phyloP scores from a whole-genome alignment of 805 yeast genomes.

The Pichia nakasei region DNA sequence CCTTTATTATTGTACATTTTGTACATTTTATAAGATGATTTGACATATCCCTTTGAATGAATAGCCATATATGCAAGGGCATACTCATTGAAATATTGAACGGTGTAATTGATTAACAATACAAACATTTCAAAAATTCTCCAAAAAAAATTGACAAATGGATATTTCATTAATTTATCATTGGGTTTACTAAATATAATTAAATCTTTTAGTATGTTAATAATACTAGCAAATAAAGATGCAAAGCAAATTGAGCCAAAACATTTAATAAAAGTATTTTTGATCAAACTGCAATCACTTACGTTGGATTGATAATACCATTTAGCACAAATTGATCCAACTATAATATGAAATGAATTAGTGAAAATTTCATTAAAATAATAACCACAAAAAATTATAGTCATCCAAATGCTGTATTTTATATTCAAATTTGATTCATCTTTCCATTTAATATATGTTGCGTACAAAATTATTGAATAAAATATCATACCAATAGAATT shows the following conservation, averaged over 20 bases:
- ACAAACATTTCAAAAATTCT: slow-evolving; percentile 1
- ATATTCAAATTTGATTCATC: slow-evolving; percentile 7
- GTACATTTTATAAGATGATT: slow-evolving; percentile 74
- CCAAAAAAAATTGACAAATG: slow-evolving; percentile 1
- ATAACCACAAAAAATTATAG: slow-evolving; percentile 74
- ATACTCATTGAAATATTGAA: slow-evolving; percentile 56
- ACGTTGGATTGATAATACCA: slow-evolving; percentile 76
- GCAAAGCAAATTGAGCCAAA: slow-evolving; percentile 89
- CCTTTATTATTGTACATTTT: slow-evolving; percentile 67
- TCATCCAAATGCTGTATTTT: slow-evolving; percentile 44
- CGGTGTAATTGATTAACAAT: neutral
- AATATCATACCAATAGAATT: slow-evolving; percentile 57
- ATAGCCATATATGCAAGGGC: slow-evolving; percentile 81
- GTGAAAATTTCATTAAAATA: slow-evolving; percentile 75
- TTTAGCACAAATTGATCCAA: slow-evolving; percentile 78
- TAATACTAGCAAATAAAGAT: slow-evolving; percentile 57
- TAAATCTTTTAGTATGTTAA: slow-evolving; percentile 31
- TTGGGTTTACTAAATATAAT: neutral
- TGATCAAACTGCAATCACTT: slow-evolving; percentile 62
- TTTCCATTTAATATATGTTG: slow-evolving; percentile 70
- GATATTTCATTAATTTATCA: neutral
- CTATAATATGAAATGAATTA: slow-evolving; percentile 72
- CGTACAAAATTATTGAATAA: slow-evolving; percentile 59
- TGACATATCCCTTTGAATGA: slow-evolving; percentile 68
- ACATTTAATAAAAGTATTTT: slow-evolving; percentile 72